A percentile compares a stretch with the other conserved stretches of the same genome.
phyloP scores from a whole-genome alignment of 192 early-diverging fungal species.

The Backusella circina region DNA sequence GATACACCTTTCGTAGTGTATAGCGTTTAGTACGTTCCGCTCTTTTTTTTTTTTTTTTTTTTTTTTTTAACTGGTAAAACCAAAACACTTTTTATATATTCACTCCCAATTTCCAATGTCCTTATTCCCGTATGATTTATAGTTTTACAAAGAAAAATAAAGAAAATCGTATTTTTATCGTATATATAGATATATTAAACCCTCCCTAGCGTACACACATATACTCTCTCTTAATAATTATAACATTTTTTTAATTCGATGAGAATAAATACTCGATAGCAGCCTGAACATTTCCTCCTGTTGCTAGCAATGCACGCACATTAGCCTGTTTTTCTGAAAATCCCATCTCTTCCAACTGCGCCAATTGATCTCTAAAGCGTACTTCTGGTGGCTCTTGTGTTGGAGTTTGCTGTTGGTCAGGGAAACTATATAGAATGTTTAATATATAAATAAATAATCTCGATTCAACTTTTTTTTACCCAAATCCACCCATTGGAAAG shows the following conservation, averaged over 20 bases:
- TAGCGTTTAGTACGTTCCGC: too few species aligned
- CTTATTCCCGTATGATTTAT: too few species aligned
- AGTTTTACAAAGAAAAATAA: too few species aligned
- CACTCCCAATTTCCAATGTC: too few species aligned
- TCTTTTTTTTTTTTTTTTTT: too few species aligned
- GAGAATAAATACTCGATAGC: constrained; percentile 76
- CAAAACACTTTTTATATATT: too few species aligned
- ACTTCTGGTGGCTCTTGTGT: constrained; percentile 46
- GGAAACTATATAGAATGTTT: not conserved
- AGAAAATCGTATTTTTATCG: too few species aligned
- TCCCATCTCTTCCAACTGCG: constrained; percentile 91
- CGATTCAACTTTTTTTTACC: constrained; percentile 4
- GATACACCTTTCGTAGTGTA: too few species aligned
- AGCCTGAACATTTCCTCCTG: constrained; percentile 81
- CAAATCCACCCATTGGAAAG: not conserved
- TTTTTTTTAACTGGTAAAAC: too few species aligned
- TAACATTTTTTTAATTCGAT: constrained; percentile 10
- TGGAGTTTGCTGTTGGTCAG: constrained; percentile 11
- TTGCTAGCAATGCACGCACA: constrained; percentile 78
- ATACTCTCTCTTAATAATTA: too few species aligned
- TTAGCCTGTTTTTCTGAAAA: constrained; percentile 84
- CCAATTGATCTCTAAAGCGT: constrained; percentile 64
- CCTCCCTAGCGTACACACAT: too few species aligned
- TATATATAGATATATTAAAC: not conserved
- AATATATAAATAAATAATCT: too few species aligned